A percentile compares a stretch with the other conserved stretches of the same genome.
phyloP scores from a whole-genome alignment of 129 eudicot genomes.

The Tagetes patula region DNA sequence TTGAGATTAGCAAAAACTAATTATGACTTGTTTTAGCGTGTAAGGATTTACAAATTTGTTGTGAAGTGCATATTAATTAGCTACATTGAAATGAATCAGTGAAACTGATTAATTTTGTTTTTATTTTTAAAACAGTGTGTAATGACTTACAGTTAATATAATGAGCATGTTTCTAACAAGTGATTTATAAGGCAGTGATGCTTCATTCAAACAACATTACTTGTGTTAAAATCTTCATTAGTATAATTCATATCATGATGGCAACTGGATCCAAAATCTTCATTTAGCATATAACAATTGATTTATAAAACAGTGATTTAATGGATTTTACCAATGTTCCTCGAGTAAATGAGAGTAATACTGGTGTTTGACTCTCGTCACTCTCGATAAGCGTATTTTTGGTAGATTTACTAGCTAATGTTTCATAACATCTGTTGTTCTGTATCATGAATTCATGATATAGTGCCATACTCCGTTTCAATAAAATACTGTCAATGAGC shows the following conservation, averaged over 20 bases:
- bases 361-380: neutral
- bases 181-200: neutral
- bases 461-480: neutral
- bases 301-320: neutral
- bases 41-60: neutral
- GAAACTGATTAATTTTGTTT: neutral
- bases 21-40: neutral
- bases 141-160: neutral
- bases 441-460: neutral
- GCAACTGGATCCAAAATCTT: too few relatives aligned
- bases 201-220: neutral
- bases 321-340: neutral
- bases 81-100: neutral
- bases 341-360: neutral
- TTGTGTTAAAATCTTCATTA: neutral
- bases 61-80: neutral
- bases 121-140: neutral
- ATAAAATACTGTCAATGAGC: neutral
- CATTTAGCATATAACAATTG: too few relatives aligned
- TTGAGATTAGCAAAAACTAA: neutral
- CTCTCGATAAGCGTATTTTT: neutral
- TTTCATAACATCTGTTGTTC: neutral
- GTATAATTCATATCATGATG: too few relatives aligned
- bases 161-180: conserved; percentile 1
- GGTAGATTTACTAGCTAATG: neutral